Evolutionary conservation across 2,329 filamentous ascomycete species (phyloP).

Genomic region (Leptographium radiaticola): DNA sequence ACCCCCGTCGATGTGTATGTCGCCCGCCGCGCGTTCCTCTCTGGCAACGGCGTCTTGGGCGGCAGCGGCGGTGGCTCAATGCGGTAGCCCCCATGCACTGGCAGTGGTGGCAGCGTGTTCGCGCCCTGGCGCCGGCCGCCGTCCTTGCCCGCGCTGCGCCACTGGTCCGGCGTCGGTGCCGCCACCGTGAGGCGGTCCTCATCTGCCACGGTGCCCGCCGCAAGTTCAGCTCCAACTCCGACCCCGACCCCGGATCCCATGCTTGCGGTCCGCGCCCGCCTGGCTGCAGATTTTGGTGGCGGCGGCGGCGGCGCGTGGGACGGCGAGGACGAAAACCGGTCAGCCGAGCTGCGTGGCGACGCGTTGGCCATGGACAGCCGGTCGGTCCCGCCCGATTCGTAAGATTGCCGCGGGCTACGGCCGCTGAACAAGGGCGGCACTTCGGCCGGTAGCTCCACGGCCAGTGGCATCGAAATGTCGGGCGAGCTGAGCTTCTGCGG

Average conservation of each 20-base stretch:
- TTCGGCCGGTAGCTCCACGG: conserved; percentile 46
- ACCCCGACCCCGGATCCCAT: too few species aligned
- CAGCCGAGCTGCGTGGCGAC: conserved; percentile 39
- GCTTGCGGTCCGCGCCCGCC: background rate
- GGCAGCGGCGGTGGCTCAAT: conserved; percentile 58
- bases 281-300: background rate
- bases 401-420: conserved; percentile 35
- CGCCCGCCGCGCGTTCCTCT: conserved; percentile 18
- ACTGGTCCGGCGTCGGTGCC: conserved; percentile 46
- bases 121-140: conserved; percentile 9
- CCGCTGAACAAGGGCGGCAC: conserved; percentile 23
- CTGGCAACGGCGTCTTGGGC: conserved; percentile 62
- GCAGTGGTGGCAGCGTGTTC: conserved; percentile 14
- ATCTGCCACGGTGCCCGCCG: conserved; percentile 17
- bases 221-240: background rate
- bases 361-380: conserved; percentile 25
- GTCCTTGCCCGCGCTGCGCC: conserved; percentile 30
- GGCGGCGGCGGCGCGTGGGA: background rate
- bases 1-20: background rate
- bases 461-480: conserved; percentile 33
- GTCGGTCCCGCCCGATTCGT: conserved; percentile 39
- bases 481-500: conserved; percentile 16
- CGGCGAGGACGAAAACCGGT: conserved; percentile 19
- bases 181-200: conserved; percentile 41
- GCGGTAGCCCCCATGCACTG: conserved; percentile 16